Conservation (phyloP, 202 grass and related monocot species). For the Zoysia matrella region DNA sequence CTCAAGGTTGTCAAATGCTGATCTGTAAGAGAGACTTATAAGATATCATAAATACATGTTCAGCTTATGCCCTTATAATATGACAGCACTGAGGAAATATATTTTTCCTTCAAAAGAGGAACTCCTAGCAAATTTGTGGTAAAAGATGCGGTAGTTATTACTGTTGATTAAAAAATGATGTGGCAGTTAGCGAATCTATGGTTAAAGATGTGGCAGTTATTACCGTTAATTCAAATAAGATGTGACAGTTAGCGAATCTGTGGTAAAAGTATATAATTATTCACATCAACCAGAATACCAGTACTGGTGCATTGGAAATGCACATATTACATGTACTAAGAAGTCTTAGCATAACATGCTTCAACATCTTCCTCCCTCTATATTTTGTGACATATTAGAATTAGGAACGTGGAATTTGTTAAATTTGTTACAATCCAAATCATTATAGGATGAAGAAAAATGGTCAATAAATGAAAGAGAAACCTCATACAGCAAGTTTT, state of each 20-base stretch:
- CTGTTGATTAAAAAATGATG: too few species aligned
- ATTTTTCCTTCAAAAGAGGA: background rate
- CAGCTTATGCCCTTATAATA: background rate
- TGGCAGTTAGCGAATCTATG: too few species aligned
- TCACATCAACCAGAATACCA: conserved; percentile 23
- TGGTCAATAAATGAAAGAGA: conserved; percentile 61
- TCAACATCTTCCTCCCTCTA: conserved; percentile 5
- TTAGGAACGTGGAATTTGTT: background rate
- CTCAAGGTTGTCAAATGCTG: conserved; percentile 89
- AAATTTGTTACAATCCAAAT: conserved; percentile 14
- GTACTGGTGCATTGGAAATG: background rate
- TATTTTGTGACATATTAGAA: background rate
- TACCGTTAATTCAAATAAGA: too few species aligned
- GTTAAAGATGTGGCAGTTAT: too few species aligned
- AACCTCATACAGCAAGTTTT: conserved; percentile 98
- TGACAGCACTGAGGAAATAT: conserved; percentile 1
- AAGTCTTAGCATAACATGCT: conserved; percentile 16
- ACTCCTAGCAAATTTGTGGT: background rate
- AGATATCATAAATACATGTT: background rate
- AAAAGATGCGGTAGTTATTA: background rate
- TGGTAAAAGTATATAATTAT: background rate
- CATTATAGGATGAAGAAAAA: conserved; percentile 26
- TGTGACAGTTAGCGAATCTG: too few species aligned
- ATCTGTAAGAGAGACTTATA: conserved; percentile 58
- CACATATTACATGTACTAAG: background rate